Evolutionary conservation across 768 basidiomycete genomes (phyloP).

Genomic region (Macrocybe gigantea): DNA sequence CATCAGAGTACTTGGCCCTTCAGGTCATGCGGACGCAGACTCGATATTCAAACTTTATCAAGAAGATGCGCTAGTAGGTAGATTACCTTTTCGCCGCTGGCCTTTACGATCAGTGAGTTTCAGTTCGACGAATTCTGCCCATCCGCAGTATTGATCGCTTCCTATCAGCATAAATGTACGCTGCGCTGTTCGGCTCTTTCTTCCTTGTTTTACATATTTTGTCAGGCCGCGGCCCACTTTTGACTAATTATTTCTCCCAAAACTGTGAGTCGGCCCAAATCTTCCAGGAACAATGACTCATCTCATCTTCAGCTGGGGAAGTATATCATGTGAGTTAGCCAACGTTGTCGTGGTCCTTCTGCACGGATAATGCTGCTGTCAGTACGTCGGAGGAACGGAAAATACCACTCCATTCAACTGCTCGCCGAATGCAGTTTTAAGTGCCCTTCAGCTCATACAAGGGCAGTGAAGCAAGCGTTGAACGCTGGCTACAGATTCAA

Average conservation of each 20-base stretch:
- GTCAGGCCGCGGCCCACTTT: conserved; percentile 59
- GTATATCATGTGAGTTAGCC: conserved; percentile 59
- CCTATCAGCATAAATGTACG: conserved; percentile 63
- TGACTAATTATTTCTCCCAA: conserved; percentile 83
- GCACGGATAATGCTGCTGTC: background rate
- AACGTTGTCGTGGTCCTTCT: background rate
- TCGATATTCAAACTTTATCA: conserved; percentile 63
- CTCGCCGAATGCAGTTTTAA: conserved; percentile 52
- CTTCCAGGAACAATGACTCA: too few relatives aligned
- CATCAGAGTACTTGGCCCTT: conserved; percentile 36
- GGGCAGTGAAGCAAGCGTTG: conserved; percentile 42
- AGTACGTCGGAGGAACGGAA: conserved; percentile 77
- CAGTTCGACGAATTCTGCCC: background rate
- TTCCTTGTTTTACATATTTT: background rate
- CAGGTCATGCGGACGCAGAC: conserved; percentile 43
- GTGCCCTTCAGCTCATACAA: conserved; percentile 56
- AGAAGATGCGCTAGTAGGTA: conserved; percentile 48
- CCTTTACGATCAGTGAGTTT: conserved; percentile 58
- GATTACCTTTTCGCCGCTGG: conserved; percentile 62
- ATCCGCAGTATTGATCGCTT: conserved; percentile 5
- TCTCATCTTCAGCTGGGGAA: conserved; percentile 51
- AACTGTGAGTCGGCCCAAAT: conserved; percentile 48
- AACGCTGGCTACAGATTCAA: conserved; percentile 46
- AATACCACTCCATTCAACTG: conserved; percentile 62
- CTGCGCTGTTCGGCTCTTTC: background rate